A percentile compares a stretch with the other conserved stretches of the same genome.
phyloP scores from a whole-genome alignment of 805 yeast species.

The Teunomyces cretensis region DNA sequence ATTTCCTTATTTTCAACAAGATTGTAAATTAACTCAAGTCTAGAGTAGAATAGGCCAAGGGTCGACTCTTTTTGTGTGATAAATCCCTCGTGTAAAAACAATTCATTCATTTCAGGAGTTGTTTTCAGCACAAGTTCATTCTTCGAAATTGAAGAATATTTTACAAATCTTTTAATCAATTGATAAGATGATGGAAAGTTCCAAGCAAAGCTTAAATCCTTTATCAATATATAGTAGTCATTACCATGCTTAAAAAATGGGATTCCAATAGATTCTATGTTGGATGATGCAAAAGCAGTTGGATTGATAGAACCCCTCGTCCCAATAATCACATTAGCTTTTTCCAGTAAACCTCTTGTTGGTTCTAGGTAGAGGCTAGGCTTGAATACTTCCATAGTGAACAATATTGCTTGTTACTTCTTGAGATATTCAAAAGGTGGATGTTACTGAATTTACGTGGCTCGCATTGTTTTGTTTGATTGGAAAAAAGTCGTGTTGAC shows the following conservation, averaged over 20 bases:
- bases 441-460: no score
- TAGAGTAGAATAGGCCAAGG: conserved; percentile 26
- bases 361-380: not conserved
- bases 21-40: conserved; percentile 19
- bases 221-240: conserved; percentile 23
- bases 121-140: conserved; percentile 17
- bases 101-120: conserved; percentile 19
- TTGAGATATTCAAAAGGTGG: no score
- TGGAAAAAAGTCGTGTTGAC: not conserved
- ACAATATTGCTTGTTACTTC: not conserved
- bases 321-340: not conserved
- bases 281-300: not conserved
- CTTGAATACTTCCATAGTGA: not conserved
- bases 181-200: conserved; percentile 45
- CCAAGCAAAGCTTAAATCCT: conserved; percentile 34
- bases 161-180: conserved; percentile 28
- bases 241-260: conserved; percentile 9
- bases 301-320: not conserved
- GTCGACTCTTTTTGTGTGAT: conserved; percentile 18
- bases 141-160: conserved; percentile 18
- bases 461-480: not conserved
- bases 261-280: conserved; percentile 8
- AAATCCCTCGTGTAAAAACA: conserved; percentile 17
- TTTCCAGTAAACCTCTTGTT: not conserved
- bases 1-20: conserved; percentile 22